Evolutionary conservation across 495 filamentous ascomycete species (phyloP), one percentile per base, ranked within the genome.

Genomic region (Copromyces sp.): DNA sequence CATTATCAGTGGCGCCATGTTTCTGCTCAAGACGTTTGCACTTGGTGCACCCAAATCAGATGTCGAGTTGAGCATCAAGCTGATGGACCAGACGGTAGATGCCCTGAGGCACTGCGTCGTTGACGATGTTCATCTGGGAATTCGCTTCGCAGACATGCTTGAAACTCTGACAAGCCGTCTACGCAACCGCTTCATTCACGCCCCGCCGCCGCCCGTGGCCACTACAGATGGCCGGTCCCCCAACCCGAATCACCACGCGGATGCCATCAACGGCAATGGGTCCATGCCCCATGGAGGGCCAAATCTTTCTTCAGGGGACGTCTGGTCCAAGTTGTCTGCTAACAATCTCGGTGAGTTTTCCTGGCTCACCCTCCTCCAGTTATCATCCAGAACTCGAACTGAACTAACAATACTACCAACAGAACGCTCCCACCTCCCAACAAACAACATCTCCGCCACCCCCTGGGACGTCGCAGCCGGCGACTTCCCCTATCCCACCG

Each of bases 81-180:
- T 98, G 9, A 90, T 98, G 81, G 92, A 97, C 78, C 82, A 86
- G 17, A 93, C 92, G 0, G 90, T 96, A 2, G 85, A 91, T 74
- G 94, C 93, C 29, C 85, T 99, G 32, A 88, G 92, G 32, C 92
- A 88, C 71, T 95, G 90, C 70, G 93, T 96, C 1, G 95, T 98
- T 7, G 95, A 99, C 79, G 95, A 98, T 76, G 93, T 99, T 24
- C 95, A 99, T 81, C 86, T 99, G n/a, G 95, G 90, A 39, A 93
- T 94, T 69, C 90, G 93, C 14, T 97, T 98, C 75, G 93, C 95
- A n/a, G 94, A 97, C 74, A 87, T 98, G 68, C 87, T 98, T 2
- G 92, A 96, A 78, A 90, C 90, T 9, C 82, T 96, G 68, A 94
- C 92, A 3, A 88, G 88, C 37, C 88, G 91, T 59, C 86, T 95